Evolutionary conservation across 2,329 filamentous ascomycete genomes (phyloP).

Genomic region (Colletotrichum lini): DNA sequence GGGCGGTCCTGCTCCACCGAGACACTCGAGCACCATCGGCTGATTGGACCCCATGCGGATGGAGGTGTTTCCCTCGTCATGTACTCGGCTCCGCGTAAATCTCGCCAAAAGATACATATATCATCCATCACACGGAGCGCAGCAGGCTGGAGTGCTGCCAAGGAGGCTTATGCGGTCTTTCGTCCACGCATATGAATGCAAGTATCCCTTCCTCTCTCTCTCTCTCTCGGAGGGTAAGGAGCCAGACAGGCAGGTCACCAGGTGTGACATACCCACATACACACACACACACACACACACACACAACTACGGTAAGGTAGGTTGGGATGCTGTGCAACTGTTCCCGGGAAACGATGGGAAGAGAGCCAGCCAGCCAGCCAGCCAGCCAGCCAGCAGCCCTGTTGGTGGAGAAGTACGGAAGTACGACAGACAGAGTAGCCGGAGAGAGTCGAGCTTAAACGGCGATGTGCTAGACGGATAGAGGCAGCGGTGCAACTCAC

Average conservation of each 20-base stretch:
- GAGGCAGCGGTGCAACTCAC: conserved; percentile 20
- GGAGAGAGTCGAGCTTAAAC: not conserved
- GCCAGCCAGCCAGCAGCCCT: conserved; percentile 1
- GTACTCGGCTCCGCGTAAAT: not conserved
- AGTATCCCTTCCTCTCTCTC: not conserved
- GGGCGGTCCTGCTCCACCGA: conserved; percentile 28
- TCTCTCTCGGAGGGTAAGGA: conserved; percentile 22
- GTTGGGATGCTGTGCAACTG: conserved; percentile 3
- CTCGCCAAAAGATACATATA: conserved; percentile 15
- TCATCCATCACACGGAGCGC: not conserved
- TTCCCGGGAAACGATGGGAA: not conserved
- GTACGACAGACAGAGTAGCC: not conserved
- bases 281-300: no score
- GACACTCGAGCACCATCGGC: conserved; percentile 7
- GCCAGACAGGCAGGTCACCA: conserved; percentile 29
- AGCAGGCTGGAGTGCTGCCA: conserved; percentile 1
- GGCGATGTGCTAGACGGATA: not conserved
- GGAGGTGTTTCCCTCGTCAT: conserved; percentile 10
- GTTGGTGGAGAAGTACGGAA: not conserved
- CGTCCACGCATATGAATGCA: no score
- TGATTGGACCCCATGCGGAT: conserved; percentile 15
- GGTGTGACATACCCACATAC: no score
- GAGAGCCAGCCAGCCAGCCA: conserved; percentile 11
- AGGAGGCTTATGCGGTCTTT: conserved; percentile 15
- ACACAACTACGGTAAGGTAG: not conserved